These are phyloP conservation scores for Naganishia sp. DNA, from an alignment of 1,284 basidiomycete species.

Conservation along the genomic window DNA sequence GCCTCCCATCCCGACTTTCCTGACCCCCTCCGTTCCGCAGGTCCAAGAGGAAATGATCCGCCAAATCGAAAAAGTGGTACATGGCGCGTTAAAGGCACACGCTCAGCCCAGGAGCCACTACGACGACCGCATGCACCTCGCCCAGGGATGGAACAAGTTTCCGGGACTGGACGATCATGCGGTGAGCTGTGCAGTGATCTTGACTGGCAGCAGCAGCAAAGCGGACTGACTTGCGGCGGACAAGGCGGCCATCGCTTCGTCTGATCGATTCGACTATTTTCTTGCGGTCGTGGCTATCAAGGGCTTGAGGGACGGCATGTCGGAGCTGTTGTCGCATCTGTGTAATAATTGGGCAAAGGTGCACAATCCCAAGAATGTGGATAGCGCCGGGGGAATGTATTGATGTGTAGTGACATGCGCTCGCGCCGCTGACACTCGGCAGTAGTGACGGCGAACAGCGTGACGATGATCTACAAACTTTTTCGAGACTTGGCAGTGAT, in stretches of 20 bases:
- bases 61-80: background rate
- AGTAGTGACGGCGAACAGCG: too few species aligned
- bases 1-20: background rate
- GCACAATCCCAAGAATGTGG: slow-evolving; percentile 23
- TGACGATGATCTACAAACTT: too few species aligned
- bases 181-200: background rate
- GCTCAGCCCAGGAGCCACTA: slow-evolving; percentile 18
- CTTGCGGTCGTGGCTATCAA: background rate
- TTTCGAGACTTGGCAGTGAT: too few species aligned
- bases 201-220: background rate
- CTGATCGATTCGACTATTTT: slow-evolving; percentile 29
- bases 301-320: slow-evolving; percentile 5
- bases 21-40: background rate
- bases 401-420: background rate
- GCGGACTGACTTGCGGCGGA: background rate
- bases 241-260: slow-evolving; percentile 31
- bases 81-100: background rate
- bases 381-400: background rate
- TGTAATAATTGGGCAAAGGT: slow-evolving; percentile 24
- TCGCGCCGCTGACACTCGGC: too few species aligned
- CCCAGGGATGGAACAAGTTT: slow-evolving; percentile 21
- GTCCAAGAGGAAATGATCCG: slow-evolving; percentile 23
- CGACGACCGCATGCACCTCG: slow-evolving; percentile 24
- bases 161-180: slow-evolving; percentile 30
- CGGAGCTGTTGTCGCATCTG: slow-evolving; percentile 5